Evolutionary conservation across 2,329 filamentous ascomycete species (phyloP).

Genomic region (Claviceps pazoutovae): DNA sequence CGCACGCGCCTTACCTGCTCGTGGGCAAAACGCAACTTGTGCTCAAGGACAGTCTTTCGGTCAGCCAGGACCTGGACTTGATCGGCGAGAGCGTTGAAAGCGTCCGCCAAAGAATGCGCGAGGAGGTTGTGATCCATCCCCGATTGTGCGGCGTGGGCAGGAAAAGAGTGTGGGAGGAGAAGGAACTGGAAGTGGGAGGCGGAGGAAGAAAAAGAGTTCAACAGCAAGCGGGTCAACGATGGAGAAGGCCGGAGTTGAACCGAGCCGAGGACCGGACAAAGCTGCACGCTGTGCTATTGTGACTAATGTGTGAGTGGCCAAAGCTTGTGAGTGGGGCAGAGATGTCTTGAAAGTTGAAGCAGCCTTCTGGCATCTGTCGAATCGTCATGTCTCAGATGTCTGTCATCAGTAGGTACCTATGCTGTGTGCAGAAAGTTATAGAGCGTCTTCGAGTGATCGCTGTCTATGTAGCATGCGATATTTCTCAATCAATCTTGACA

Average conservation of each 20-base stretch:
- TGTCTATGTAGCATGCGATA: too few relatives aligned
- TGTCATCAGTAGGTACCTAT: too few relatives aligned
- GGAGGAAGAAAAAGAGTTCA: conserved; percentile 8
- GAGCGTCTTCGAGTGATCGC: too few relatives aligned
- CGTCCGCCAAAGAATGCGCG: conserved; percentile 46
- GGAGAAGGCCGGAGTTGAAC: background rate
- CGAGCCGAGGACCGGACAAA: background rate
- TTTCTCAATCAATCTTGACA: too few relatives aligned
- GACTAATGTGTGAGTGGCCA: background rate
- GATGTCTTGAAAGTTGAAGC: background rate
- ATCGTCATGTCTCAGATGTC: too few relatives aligned
- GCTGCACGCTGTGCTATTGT: background rate
- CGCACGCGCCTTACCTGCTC: conserved; percentile 40
- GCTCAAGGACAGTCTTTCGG: conserved; percentile 50
- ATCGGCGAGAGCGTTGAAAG: conserved; percentile 50
- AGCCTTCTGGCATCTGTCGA: too few relatives aligned
- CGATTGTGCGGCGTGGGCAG: conserved; percentile 5
- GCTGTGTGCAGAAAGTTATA: too few relatives aligned
- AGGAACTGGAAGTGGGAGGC: background rate
- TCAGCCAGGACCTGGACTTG: conserved; percentile 50
- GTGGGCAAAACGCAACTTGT: conserved; percentile 52
- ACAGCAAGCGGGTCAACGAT: background rate
- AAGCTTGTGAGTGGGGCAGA: background rate
- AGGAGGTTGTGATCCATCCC: conserved; percentile 26
- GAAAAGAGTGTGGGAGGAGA: background rate